Conservation (phyloP, 202 grass and related monocot genomes). For the Schoenoplectus triqueter region DNA sequence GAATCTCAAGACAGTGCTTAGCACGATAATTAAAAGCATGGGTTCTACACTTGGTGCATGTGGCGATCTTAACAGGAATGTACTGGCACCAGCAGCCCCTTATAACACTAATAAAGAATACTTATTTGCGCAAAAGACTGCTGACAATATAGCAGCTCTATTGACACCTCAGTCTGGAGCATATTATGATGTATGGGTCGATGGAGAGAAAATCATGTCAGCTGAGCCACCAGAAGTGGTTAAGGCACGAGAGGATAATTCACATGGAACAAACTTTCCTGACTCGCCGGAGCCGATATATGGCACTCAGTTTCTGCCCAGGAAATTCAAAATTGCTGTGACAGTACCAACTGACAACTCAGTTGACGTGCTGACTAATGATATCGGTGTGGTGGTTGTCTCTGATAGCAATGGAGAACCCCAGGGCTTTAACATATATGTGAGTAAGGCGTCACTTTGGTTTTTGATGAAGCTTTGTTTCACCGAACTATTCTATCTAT, state of each 20-base stretch:
- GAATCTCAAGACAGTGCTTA: constrained; percentile 77
- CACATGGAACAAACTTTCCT: constrained; percentile 76
- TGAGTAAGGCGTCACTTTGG: constrained; percentile 39
- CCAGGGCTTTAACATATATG: constrained; percentile 86
- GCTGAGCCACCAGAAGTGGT: constrained; percentile 78
- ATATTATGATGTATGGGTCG: constrained; percentile 95
- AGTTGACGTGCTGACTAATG: constrained; percentile 88
- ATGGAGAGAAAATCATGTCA: constrained; percentile 93
- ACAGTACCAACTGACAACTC: constrained; percentile 77
- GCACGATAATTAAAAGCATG: constrained; percentile 89
- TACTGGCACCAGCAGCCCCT: constrained; percentile 85
- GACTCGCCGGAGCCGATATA: constrained; percentile 89
- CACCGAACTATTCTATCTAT: not conserved
- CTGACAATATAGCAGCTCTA: constrained; percentile 76
- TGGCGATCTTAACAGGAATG: constrained; percentile 91
- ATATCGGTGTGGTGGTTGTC: constrained; percentile 85
- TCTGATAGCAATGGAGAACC: constrained; percentile 77
- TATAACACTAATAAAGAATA: constrained; percentile 65
- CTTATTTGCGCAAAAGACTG: constrained; percentile 71
- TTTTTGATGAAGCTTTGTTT: not conserved
- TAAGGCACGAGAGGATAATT: constrained; percentile 74
- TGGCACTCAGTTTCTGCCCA: constrained; percentile 75
- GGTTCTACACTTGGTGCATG: constrained; percentile 87
- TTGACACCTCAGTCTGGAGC: constrained; percentile 78
- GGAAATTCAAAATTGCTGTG: constrained; percentile 91